These are phyloP conservation scores for Spathaspora sp. DNA, from an alignment of 1,139 yeast genomes.

Conservation along the genomic window DNA sequence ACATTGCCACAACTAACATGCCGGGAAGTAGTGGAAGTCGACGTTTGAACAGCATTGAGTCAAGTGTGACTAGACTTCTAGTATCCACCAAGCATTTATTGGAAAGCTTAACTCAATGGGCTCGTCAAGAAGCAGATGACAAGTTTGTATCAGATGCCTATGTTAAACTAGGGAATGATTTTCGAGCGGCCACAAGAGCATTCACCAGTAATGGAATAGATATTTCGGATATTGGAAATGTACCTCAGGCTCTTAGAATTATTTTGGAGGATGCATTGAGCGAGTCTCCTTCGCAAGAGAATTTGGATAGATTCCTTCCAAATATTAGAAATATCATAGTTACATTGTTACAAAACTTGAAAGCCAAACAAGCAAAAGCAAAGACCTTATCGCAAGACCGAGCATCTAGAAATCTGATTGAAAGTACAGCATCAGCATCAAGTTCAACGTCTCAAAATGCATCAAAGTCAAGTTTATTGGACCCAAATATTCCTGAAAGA, in stretches of 20 bases:
- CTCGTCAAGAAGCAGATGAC: conserved; percentile 74
- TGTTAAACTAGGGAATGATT: conserved; percentile 91
- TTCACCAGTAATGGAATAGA: conserved; percentile 41
- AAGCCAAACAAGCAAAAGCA: conserved; percentile 68
- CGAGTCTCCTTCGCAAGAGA: conserved; percentile 82
- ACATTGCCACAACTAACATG: neutral
- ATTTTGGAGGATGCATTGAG: conserved; percentile 86
- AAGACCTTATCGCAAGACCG: conserved; percentile 33
- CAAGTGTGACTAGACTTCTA: conserved; percentile 77
- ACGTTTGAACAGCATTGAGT: conserved; percentile 66
- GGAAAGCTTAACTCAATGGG: conserved; percentile 90
- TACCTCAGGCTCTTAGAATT: conserved; percentile 50
- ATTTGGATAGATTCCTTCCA: conserved; percentile 79
- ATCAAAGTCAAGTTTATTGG: conserved; percentile 5
- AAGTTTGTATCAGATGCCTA: conserved; percentile 87
- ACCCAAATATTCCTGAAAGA: conserved; percentile 1
- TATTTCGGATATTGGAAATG: conserved; percentile 43
- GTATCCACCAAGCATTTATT: conserved; percentile 87
- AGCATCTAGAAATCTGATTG: conserved; percentile 6
- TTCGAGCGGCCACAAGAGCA: conserved; percentile 74
- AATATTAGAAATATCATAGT: conserved; percentile 86
- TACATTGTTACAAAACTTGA: conserved; percentile 73
- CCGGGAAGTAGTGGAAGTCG: conserved; percentile 19
- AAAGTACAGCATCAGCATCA: neutral
- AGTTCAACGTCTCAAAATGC: neutral